Evolutionary conservation across 495 filamentous ascomycete genomes (phyloP), one percentile per base, ranked within the genome.

Genomic region (Penicillium cosmopolitanum): DNA sequence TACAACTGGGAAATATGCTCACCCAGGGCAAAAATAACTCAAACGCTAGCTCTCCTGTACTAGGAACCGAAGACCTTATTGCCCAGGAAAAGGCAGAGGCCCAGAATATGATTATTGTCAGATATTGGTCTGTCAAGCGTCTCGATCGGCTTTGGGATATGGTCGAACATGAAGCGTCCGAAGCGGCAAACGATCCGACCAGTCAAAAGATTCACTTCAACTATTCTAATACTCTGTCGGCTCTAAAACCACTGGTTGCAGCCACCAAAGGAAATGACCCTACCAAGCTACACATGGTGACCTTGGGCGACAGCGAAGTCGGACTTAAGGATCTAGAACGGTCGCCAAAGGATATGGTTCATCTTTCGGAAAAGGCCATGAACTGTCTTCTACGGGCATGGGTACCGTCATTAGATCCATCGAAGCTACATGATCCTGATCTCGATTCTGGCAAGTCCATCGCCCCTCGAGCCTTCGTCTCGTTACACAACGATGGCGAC

Each of bases 81-180:
- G 68, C 70, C 7, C 77, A 80, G 56, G 77, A 78, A 34, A 70
- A 76, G 50, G 76, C 73, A 8, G 77, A 80, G 43, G 69, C 71
- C 12, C 76, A 80, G 58, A 80, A 78, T 51, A 77, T 80, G 77
- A 70, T 80, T 25, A 70, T 80, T n/a, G 69, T 79, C 5, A 65
- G 78, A 43, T 77, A 80, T 58, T 80, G 73, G 73, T 73, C 77
- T 12, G 58, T 71, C 28, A 76, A 72, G 44, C 74, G 75, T 11
- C 64, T 80, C 6, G 75, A 76, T 25, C 67, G 68, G 8, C 61
- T 80, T 19, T 79, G 75, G 66, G 67, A 75, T 46, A 16, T 67
- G 18, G 77, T 76, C 35, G 66, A 76, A 47, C 67, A 75, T 25
- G 77, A 79, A 53, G 68, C 62, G 21, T 34, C 56, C 9, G 71